Percentiles rank a stretch among this genome's conserved stretches.
Conservation (phyloP, 1,284 basidiomycete genomes). For the Phaffia rhodozyma region DNA sequence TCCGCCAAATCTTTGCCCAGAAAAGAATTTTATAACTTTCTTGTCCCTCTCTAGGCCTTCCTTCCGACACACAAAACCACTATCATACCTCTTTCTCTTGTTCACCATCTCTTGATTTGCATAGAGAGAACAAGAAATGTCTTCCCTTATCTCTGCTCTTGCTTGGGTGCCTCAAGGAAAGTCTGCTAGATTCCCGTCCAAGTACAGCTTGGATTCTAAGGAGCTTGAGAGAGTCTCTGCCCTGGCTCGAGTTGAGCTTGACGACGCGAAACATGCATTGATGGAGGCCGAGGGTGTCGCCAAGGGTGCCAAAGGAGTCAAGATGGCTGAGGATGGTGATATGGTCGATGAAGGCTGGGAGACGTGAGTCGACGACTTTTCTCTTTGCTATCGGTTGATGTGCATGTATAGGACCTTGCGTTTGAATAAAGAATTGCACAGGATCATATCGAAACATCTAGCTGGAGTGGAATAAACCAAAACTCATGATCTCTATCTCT, state of each 20-base stretch:
- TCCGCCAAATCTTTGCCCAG: no score
- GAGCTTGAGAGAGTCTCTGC: conserved; percentile 84
- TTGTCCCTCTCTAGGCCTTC: no score
- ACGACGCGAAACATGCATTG: conserved; percentile 74
- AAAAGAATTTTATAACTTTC: no score
- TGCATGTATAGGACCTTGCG: neutral
- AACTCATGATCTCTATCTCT: conserved; percentile 7
- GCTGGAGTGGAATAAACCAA: conserved; percentile 18
- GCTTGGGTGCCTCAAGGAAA: conserved; percentile 74
- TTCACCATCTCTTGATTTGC: neutral
- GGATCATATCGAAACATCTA: neutral
- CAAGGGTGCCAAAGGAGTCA: conserved; percentile 54
- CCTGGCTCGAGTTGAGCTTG: conserved; percentile 74
- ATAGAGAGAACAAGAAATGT: conserved; percentile 25
- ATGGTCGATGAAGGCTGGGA: conserved; percentile 53
- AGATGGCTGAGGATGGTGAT: conserved; percentile 49
- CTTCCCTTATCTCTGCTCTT: conserved; percentile 43
- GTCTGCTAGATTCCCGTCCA: conserved; percentile 61
- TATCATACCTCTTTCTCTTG: no score
- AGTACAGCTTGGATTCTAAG: conserved; percentile 81
- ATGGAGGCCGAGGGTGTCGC: conserved; percentile 54
- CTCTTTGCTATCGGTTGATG: conserved; percentile 16
- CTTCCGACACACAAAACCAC: no score
- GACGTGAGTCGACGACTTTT: conserved; percentile 50
- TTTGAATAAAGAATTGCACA: neutral